Base-by-base conservation (phyloP, 2,329 filamentous ascomycete species). In the Elsinoe perseae region DNA sequence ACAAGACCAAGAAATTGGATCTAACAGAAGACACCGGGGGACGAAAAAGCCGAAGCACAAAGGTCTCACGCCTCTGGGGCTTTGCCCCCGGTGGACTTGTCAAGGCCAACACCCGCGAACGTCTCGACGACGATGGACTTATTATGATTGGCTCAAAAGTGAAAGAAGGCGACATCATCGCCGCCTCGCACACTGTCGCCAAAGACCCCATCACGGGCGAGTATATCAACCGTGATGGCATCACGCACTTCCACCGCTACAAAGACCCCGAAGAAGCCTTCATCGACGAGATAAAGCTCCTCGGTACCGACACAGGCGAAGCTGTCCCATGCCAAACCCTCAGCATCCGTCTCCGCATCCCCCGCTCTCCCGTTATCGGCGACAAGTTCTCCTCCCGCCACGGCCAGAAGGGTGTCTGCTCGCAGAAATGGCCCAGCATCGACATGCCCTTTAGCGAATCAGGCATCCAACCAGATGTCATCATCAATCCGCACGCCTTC, bases 401-500 rank as follows among this genome's bases (percentile, higher is more conserved):
- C 78, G 93, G 93, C 59, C 93, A 98, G 71, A 98, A 98, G 74
- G 93, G 93, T 83, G 93, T 97, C 52, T 85, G 82, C 66, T 96
- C 90, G 16, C 92, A 97, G 69, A 93, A 96, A 70, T 98, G 93
- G 90, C 93, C 91, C 0, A 81, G 85, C 2, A 77, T 87, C 58
- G 91, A 97, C 70, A 93, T 98, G 88, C 93, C 93, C 2, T 98
- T 97, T 73, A 90, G 89, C 2, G 93, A 98, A 74, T 88, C 87
- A 4, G 93, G 93, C 55, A 97, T 98, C 59, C 91, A 96, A 68
- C 93, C 93, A 8, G 93, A 98, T 72, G 80, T 95, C 65, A 98
- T 98, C 73, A 98, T 98, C 78, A 98, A 98, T 75, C 93, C 93
- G 38, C 93, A 98, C 79, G 93, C 93, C 68, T 98, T 98, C 80